Evolutionary conservation across 257 asterid species (phyloP).

Genomic region (Craterostigma plantagineum): DNA sequence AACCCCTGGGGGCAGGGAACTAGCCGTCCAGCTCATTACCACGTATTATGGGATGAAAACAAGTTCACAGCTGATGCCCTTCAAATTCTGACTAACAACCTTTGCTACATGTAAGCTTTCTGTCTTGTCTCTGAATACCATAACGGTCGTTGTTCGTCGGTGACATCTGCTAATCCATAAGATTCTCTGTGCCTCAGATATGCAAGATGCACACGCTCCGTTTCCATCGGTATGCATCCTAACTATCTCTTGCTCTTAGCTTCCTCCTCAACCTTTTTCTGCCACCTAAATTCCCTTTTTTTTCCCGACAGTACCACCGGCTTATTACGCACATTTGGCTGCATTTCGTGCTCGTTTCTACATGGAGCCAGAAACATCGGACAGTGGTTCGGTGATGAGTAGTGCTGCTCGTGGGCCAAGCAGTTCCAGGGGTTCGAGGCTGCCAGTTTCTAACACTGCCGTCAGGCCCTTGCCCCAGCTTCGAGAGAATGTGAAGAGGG

Average conservation of each 20-base stretch:
- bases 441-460: slow-evolving; percentile 32
- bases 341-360: slow-evolving; percentile 94
- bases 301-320: slow-evolving; percentile 65
- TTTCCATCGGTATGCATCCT: slow-evolving; percentile 56
- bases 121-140: background rate
- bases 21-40: slow-evolving; percentile 91
- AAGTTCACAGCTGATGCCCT: slow-evolving; percentile 72
- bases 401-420: slow-evolving; percentile 51
- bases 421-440: slow-evolving; percentile 38
- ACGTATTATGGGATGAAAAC: slow-evolving; percentile 92
- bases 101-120: slow-evolving; percentile 73
- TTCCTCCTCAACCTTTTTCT: too few species aligned
- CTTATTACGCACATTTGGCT: slow-evolving; percentile 85
- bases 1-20: slow-evolving; percentile 45
- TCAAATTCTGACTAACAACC: slow-evolving; percentile 70
- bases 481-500: slow-evolving; percentile 77
- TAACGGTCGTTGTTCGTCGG: background rate
- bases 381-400: slow-evolving; percentile 58
- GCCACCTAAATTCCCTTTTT: too few species aligned
- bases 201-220: slow-evolving; percentile 91
- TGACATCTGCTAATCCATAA: background rate
- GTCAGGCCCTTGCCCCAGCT: slow-evolving; percentile 91
- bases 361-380: slow-evolving; percentile 85
- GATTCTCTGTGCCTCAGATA: slow-evolving; percentile 25
- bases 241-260: background rate